Percentiles rank a stretch among this genome's conserved stretches.
phyloP scores from a whole-genome alignment of 306 rosid genomes.

The Cucumis cinereus region DNA sequence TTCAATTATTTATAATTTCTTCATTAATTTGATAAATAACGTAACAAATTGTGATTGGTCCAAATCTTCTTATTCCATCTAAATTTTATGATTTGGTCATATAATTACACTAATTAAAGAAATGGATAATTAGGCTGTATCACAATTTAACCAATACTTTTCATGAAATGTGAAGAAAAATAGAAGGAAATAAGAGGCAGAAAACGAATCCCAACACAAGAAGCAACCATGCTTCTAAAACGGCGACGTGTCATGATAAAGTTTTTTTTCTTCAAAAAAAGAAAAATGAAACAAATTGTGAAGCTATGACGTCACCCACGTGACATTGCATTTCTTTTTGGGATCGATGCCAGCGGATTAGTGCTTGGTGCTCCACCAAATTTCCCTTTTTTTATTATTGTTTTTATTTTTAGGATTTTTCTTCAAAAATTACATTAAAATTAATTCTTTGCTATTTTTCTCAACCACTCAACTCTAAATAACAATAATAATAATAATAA shows the following conservation, averaged over 20 bases:
- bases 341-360: neutral
- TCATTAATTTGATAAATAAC: too few relatives aligned
- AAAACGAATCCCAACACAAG: neutral
- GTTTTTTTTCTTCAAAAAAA: too few relatives aligned
- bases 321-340: neutral
- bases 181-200: neutral
- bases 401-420: too few relatives aligned
- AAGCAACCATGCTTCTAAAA: neutral
- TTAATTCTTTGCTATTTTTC: neutral
- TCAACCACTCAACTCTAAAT: neutral
- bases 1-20: too few relatives aligned
- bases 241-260: neutral
- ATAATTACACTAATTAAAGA: too few relatives aligned
- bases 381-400: too few relatives aligned
- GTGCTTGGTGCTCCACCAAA: neutral
- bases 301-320: neutral
- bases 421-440: neutral
- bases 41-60: too few relatives aligned
- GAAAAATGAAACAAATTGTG: neutral
- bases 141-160: too few relatives aligned
- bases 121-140: too few relatives aligned
- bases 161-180: neutral
- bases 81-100: too few relatives aligned
- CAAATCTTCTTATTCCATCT: too few relatives aligned
- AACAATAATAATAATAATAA: too few relatives aligned